Base-by-base conservation (phyloP, 176 grass and related monocot species). In the Phoenix roebelenii region DNA sequence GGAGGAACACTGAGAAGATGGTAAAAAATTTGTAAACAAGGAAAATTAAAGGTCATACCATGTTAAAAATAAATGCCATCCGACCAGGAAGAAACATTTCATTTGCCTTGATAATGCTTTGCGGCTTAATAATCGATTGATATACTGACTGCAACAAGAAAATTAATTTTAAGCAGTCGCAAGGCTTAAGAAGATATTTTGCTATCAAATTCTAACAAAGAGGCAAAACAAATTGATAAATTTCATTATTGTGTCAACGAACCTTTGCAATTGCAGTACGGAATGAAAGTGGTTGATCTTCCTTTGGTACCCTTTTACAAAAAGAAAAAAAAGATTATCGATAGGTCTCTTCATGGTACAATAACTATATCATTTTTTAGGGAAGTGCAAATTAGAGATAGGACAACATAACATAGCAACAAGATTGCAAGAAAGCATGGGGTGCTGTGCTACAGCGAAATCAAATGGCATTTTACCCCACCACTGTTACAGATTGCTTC, bases 71-170 rank as follows among this genome's bases (percentile, higher is more conserved):
- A 61, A 92, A 98, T 78, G 87, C 77, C 93, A 92, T 92, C 44
- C 93, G 78, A 57, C 87, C 93, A 80, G 87, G 93, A 78, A 98
- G 87, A 77, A 98, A 98, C 84, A 98, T 76, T 44, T 98, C 87
- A 52, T 87, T 98, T 17, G 79, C 69, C 64, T 97, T 98, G 49
- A 79, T 85, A 65, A 80, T 83, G 73, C 80, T 83, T 72, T 85
- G 87, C 72, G 85, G 87, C 63, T 89, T 98, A 75, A 92, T 60
- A 23, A 91, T 98, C 93, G 84, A 98, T 66, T 92, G 79, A 72
- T 98, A 98, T 25, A 98, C 87, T 67, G 93, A 98, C 86, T 96
- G 68, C 60, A 71, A 72, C 25, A 91, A 72, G 12, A 35, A 58
- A 73, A 50, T 78, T 44, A 25, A 50, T 3, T 6, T 25, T 3